Conservation (phyloP, 192 early-diverging fungal species). For the Coemansia sp. region DNA sequence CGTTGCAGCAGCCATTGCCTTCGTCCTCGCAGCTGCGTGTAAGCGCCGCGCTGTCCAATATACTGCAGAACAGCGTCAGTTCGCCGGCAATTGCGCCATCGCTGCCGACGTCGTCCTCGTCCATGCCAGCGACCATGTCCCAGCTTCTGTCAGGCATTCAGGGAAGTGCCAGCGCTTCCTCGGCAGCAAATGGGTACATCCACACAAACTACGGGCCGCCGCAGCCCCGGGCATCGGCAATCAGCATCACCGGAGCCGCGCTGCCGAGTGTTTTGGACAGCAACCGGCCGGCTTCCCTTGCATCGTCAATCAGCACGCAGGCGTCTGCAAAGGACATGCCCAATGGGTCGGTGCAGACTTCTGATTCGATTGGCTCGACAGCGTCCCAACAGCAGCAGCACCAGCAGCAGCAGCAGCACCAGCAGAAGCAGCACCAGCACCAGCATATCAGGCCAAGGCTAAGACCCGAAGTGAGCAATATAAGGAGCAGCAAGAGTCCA, state of each 20-base stretch:
- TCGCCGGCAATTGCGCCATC: neutral
- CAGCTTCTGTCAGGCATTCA: neutral
- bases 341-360: neutral
- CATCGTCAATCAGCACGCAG: neutral
- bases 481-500: neutral
- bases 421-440: neutral
- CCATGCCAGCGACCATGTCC: neutral
- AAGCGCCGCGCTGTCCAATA: neutral
- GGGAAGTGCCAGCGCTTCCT: neutral
- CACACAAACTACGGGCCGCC: constrained; percentile 19
- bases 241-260: neutral
- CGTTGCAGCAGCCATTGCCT: neutral
- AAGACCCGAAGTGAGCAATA: neutral
- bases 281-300: neutral
- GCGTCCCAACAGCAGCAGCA: neutral
- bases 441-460: neutral
- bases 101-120: constrained; percentile 7
- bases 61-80: neutral
- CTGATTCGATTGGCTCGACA: neutral
- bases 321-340: neutral
- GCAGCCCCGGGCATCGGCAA: constrained; percentile 2
- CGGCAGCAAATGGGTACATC: constrained; percentile 1
- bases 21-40: neutral
- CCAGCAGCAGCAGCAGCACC: neutral
- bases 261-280: neutral